Evolutionary conservation across 495 filamentous ascomycete genomes (phyloP).

Genomic region (Tuber aestivum): DNA sequence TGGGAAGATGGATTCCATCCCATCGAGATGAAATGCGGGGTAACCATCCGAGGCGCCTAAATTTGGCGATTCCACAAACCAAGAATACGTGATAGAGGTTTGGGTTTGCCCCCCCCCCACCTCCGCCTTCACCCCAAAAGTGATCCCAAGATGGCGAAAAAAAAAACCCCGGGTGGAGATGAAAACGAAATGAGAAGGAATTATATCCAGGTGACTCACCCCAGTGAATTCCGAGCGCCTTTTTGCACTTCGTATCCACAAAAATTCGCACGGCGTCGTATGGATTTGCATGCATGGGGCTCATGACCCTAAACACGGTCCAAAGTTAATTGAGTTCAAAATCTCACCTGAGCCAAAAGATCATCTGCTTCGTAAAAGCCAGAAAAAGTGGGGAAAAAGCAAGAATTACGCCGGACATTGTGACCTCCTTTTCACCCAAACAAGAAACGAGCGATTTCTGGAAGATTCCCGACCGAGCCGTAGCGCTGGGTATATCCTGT

Average conservation of each 20-base stretch:
- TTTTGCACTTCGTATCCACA: slow-evolving; percentile 72
- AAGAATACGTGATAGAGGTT: background rate
- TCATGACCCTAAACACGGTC: slow-evolving; percentile 51
- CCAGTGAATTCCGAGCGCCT: slow-evolving; percentile 90
- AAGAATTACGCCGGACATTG: slow-evolving; percentile 14
- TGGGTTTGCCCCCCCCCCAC: background rate
- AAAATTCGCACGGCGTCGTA: slow-evolving; percentile 88
- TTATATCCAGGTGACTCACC: slow-evolving; percentile 47
- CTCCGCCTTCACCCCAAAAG: background rate
- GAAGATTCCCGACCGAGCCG: slow-evolving; percentile 21
- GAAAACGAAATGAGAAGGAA: background rate
- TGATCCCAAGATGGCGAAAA: slow-evolving; percentile 23
- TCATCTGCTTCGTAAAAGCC: slow-evolving; percentile 12
- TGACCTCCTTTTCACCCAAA: slow-evolving; percentile 16
- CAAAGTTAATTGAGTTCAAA: slow-evolving; percentile 28
- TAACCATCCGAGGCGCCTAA: slow-evolving; percentile 3
- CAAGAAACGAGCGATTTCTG: slow-evolving; percentile 36
- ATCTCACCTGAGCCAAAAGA: slow-evolving; percentile 19
- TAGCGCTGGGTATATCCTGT: slow-evolving; percentile 26
- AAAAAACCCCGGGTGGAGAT: slow-evolving; percentile 18
- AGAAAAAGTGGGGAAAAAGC: slow-evolving; percentile 12
- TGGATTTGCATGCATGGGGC: slow-evolving; percentile 79
- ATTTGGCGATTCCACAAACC: slow-evolving; percentile 5
- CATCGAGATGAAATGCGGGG: slow-evolving; percentile 6
- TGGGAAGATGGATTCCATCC: slow-evolving; percentile 4